These are phyloP conservation scores for Aspergillus sp. DNA, from an alignment of 2,329 filamentous ascomycete species.

Conservation along the genomic window DNA sequence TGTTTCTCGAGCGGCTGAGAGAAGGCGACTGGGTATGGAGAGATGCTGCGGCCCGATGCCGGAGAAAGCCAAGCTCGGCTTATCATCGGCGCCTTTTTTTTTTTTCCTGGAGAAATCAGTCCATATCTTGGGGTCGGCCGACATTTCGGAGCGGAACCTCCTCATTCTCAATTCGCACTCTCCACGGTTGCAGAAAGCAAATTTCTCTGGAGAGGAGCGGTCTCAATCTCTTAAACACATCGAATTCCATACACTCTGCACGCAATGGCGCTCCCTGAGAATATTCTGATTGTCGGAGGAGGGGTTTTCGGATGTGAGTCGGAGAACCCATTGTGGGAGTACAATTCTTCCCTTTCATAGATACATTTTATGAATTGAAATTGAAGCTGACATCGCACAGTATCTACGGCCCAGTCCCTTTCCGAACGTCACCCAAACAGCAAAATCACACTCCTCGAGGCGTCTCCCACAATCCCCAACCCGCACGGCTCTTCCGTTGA, in stretches of 20 bases:
- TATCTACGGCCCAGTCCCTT: conserved; percentile 70
- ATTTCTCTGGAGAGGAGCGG: not conserved
- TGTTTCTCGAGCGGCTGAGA: not conserved
- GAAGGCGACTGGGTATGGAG: not conserved
- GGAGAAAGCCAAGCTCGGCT: conserved; percentile 6
- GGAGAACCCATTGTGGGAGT: not conserved
- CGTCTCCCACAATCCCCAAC: conserved; percentile 55
- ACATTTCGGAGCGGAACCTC: too few species aligned
- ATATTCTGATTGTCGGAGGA: conserved; percentile 43
- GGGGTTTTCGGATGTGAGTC: conserved; percentile 46
- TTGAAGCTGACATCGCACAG: conserved; percentile 24
- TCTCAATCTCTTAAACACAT: not conserved
- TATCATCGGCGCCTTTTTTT: conserved; percentile 1
- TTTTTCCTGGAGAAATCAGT: not conserved
- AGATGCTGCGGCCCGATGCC: not conserved
- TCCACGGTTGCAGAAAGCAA: not conserved
- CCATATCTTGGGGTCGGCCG: not conserved
- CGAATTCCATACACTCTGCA: not conserved
- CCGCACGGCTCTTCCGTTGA: conserved; percentile 61
- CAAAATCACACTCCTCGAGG: conserved; percentile 59
- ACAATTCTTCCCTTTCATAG: not conserved
- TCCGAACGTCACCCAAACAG: conserved; percentile 56
- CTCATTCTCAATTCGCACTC: not conserved
- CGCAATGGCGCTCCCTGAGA: conserved; percentile 31
- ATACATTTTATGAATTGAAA: not conserved